Evolutionary conservation across 2,329 filamentous ascomycete genomes (phyloP), one percentile per base, ranked within the genome.

Genomic region (Ophiocordyceps camponoti-floridani): DNA sequence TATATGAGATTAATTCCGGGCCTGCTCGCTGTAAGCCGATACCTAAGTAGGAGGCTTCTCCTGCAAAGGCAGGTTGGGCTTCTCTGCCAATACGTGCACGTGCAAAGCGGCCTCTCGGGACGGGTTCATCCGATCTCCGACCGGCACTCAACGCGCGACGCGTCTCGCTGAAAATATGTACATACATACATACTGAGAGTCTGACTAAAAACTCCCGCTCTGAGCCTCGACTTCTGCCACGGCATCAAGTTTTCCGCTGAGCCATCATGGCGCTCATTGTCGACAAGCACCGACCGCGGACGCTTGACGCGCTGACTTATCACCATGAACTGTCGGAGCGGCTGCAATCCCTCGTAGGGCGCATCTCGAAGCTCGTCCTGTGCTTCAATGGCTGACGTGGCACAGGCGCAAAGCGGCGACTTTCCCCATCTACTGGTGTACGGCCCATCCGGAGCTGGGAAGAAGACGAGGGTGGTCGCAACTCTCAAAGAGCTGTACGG

Each of bases 401-500:
- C 45, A 48, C 53, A 94, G 88, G 91, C 91, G 45, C 85, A 93
- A 75, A 93, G 84, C 64, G 87, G 89, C 54, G 93, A 98, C 62
- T 98, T 98, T 59, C 91, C 91, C 43, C 93, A 98, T 65, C 79
- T 98, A 42, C 83, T 98, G 49, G 84, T 98, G 51, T 98, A 96
- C 59, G 91, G 91, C 0, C 91, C 91, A 1, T 95, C 89, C 0
- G 91, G 91, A 31, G 91, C 91, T 5, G 91, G 91, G 52, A 98
- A 98, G 64, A 98, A 98, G 66, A 98, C 91, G 1, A 81, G 91
- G 40, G 93, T 96, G 52, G 86, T 95, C 16, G 88, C 91, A 14
- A 96, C 89, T 0, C 68, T 98, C 4, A 94, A 94, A 61, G 89
- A 95, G 58, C 73, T 98, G 8, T 98, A 91, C 62, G 91, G 91